A percentile compares a stretch with the other conserved stretches of the same genome.
phyloP scores from a whole-genome alignment of 148 eudicot genomes.

The Dianthus caryophyllus region DNA sequence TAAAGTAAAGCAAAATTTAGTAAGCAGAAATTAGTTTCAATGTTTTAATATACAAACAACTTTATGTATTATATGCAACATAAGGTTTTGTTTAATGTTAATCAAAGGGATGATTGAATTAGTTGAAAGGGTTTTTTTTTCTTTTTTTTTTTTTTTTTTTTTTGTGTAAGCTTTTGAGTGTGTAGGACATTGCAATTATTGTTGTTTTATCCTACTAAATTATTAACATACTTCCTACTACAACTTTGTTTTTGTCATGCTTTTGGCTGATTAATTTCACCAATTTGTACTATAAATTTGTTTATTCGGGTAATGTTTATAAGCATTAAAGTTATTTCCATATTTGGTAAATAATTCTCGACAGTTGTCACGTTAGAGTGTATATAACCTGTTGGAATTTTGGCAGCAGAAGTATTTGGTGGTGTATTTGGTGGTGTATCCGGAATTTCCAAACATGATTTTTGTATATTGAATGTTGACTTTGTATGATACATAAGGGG shows the following conservation, averaged over 20 bases:
- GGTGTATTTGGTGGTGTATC: no score
- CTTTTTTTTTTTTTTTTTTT: no score
- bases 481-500: no score
- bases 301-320: neutral
- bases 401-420: no score
- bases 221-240: constrained; percentile 7
- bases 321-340: no score
- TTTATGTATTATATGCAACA: neutral
- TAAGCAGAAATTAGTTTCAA: no score
- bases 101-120: neutral
- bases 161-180: neutral
- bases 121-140: neutral
- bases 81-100: neutral
- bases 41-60: neutral
- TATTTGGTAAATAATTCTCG: no score
- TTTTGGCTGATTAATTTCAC: neutral
- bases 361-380: no score
- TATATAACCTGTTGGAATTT: no score
- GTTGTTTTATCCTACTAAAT: constrained; percentile 1
- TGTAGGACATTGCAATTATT: constrained; percentile 12
- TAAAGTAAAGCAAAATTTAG: constrained; percentile 2
- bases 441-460: no score
- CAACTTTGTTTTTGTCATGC: constrained; percentile 10
- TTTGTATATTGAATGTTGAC: no score
- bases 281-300: neutral